Conservation (phyloP, 2,329 filamentous ascomycete genomes). For the Ceratocystis destructans region DNA sequence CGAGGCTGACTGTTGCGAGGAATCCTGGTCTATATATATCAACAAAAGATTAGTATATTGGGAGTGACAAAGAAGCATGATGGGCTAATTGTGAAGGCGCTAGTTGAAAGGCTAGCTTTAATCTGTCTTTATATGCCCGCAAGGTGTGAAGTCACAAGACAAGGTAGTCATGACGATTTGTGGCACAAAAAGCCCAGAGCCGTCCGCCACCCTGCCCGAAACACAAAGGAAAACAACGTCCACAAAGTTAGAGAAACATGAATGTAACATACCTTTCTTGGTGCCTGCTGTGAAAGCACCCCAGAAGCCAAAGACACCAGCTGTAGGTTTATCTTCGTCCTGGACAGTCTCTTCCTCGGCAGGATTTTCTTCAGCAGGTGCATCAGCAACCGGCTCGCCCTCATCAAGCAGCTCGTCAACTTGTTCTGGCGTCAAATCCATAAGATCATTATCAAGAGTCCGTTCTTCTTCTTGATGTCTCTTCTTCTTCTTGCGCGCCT, state of each 20-base stretch:
- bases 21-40: conserved; percentile 6
- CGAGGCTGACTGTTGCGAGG: conserved; percentile 8
- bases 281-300: conserved; percentile 33
- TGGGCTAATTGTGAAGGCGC: not conserved
- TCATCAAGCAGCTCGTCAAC: conserved; percentile 19
- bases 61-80: not conserved
- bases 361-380: conserved; percentile 23
- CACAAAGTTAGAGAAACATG: conserved; percentile 11
- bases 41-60: not conserved
- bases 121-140: not conserved
- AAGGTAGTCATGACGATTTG: not conserved
- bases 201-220: not conserved
- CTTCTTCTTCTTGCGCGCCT: conserved; percentile 16
- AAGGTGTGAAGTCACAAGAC: not conserved
- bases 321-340: conserved; percentile 10
- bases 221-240: not conserved
- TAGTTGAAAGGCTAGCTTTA: not conserved
- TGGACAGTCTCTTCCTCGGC: conserved; percentile 23
- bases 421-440: conserved; percentile 24
- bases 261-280: conserved; percentile 30
- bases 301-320: conserved; percentile 44
- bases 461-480: conserved; percentile 10
- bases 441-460: conserved; percentile 21
- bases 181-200: not conserved
- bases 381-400: conserved; percentile 20